Evolutionary conservation across 2,329 filamentous ascomycete species (phyloP).

Genomic region (Stachybotrys elegans): DNA sequence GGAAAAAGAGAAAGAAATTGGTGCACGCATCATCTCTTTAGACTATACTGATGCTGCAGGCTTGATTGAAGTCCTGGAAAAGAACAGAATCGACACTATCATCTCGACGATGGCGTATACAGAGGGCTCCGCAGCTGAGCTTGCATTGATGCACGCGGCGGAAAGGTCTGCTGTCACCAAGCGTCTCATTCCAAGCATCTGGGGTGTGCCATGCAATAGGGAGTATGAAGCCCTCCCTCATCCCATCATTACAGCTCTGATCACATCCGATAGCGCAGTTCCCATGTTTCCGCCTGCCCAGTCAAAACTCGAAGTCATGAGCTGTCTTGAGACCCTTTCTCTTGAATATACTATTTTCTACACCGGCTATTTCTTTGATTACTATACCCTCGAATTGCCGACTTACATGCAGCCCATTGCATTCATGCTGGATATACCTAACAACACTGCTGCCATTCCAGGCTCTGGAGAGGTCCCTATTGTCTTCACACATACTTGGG

Average conservation of each 20-base stretch:
- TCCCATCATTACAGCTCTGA: too few species aligned
- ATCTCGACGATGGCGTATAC: slow-evolving; percentile 35
- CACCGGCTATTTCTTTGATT: slow-evolving; percentile 41
- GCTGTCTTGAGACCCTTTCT: background rate
- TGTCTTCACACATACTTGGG: slow-evolving; percentile 42
- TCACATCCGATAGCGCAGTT: too few species aligned
- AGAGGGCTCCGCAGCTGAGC: slow-evolving; percentile 24
- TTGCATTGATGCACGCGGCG: slow-evolving; percentile 39
- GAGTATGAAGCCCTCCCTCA: too few species aligned
- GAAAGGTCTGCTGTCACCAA: slow-evolving; percentile 13
- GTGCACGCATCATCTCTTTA: slow-evolving; percentile 17
- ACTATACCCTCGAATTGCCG: slow-evolving; percentile 31
- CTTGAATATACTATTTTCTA: slow-evolving; percentile 33
- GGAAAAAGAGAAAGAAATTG: slow-evolving; percentile 15
- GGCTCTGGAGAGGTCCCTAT: slow-evolving; percentile 39
- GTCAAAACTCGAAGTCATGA: too few species aligned
- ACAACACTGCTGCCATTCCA: slow-evolving; percentile 41
- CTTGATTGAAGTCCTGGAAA: slow-evolving; percentile 18
- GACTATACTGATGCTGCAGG: slow-evolving; percentile 20
- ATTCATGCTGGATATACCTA: slow-evolving; percentile 37
- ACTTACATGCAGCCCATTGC: slow-evolving; percentile 32
- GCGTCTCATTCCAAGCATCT: slow-evolving; percentile 5
- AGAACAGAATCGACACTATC: slow-evolving; percentile 36
- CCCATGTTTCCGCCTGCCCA: too few species aligned
- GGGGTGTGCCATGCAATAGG: slow-evolving; percentile 4